A percentile compares a stretch with the other conserved stretches of the same genome.
Evolutionary conservation across 2,329 filamentous ascomycete genomes (phyloP).

Genomic region (Penicillium sp.): DNA sequence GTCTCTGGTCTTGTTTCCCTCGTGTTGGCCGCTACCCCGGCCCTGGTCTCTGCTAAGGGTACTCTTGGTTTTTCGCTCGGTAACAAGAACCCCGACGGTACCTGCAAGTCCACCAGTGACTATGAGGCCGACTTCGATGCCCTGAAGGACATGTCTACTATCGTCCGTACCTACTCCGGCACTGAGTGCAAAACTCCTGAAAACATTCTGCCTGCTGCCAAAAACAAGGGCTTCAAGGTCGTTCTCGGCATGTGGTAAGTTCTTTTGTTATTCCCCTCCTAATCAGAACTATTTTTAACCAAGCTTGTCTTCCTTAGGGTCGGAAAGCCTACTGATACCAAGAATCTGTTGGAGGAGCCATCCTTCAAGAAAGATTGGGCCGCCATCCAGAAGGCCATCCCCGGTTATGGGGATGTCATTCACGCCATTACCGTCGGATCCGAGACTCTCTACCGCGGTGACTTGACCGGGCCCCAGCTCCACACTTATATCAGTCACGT

Average conservation of each 20-base stretch:
- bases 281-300: neutral
- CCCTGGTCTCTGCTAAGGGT: constrained; percentile 46
- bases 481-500: constrained; percentile 55
- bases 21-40: constrained; percentile 39
- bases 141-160: constrained; percentile 45
- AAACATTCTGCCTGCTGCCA: constrained; percentile 57
- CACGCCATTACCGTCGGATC: constrained; percentile 63
- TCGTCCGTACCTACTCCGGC: constrained; percentile 60
- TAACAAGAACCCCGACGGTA: constrained; percentile 52
- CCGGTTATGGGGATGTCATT: constrained; percentile 49
- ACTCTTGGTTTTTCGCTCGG: constrained; percentile 59
- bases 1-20: constrained; percentile 34
- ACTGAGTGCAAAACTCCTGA: constrained; percentile 57
- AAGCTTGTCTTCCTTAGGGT: constrained; percentile 11
- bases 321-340: constrained; percentile 15
- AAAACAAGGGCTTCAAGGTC: constrained; percentile 56
- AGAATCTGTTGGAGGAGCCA: constrained; percentile 35
- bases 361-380: constrained; percentile 54
- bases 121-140: constrained; percentile 59
- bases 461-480: constrained; percentile 54
- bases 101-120: constrained; percentile 55
- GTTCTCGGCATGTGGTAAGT: constrained; percentile 61
- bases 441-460: constrained; percentile 61
- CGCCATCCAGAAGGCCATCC: constrained; percentile 43
- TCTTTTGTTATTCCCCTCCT: neutral